Base-by-base conservation (phyloP, 2,329 filamentous ascomycete species). In the Epicoccum nigrum region DNA sequence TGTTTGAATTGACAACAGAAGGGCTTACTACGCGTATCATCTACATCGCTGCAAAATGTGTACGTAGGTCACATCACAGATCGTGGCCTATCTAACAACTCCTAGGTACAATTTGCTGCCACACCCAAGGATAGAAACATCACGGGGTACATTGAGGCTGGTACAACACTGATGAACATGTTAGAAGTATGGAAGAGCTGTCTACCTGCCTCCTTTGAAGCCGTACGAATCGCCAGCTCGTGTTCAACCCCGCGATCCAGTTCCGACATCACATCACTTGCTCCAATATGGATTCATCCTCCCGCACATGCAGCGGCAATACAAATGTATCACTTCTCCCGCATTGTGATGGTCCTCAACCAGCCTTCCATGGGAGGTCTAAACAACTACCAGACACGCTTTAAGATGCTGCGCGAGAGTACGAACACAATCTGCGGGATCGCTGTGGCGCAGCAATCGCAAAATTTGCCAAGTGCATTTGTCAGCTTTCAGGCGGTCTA, bases 1-100 rank as follows among this genome's bases (percentile, higher is more conserved):
- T 81, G 42, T 61, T 71, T 1, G 73, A 76, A 3, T 73, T 86
- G 34, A 74, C 75, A 8, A 73, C 77, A 0, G 76, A 82, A 45
- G 83, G 84, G 33, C 69, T 86, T 20, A 81, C 83, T 0, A 76
- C 76, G 4, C 74, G 79, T 1, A 76, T 81, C 0, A 73, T 83
- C 0, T 86, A 81, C 56, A 74, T 86, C 1, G 73, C 85, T 4
- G 79, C 81, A 0, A 80, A 83, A 60, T 79, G 79, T 1, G 78
- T 85, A 12, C 81, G 83, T 55, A 84, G 81, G 68, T 49, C 69
- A 77, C 38, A 53, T 67, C 4, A n/a, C 15, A n/a, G 30, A 69
- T 69, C 46, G 59, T 75, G 25, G 6, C 71, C 78, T 15, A n/a
- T 27, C 32, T 51, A 12, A 51, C 12, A 7, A 4, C 8, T 2